Evolutionary conservation across 2,329 filamentous ascomycete genomes (phyloP).

Genomic region (Trichoderma atroviride): DNA sequence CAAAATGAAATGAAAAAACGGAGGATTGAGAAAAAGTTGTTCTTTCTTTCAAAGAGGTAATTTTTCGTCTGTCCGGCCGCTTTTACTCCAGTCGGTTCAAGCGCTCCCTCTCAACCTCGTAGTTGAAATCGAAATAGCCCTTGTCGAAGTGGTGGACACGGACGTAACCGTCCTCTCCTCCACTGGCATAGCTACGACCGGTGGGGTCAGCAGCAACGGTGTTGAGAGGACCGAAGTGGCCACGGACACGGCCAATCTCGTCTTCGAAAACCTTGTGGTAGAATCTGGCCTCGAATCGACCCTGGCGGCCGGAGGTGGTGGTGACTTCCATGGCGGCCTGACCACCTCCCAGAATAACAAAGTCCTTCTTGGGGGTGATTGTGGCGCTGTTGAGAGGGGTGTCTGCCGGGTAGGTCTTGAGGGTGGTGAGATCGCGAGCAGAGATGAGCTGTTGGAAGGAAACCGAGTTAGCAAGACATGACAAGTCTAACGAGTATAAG

Average conservation of each 20-base stretch:
- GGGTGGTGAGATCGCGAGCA: conserved; percentile 80
- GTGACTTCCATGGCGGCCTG: conserved; percentile 99
- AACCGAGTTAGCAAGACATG: not conserved
- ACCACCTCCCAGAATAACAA: conserved; percentile 95
- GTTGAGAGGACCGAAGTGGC: conserved; percentile 96
- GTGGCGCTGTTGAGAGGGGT: conserved; percentile 95
- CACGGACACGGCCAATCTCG: conserved; percentile 94
- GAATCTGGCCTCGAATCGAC: conserved; percentile 99
- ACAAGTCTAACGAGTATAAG: not conserved
- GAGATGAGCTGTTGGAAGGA: conserved; percentile 67
- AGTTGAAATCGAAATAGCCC: conserved; percentile 97
- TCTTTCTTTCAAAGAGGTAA: not conserved
- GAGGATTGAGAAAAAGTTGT: not conserved
- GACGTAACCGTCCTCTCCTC: conserved; percentile 98
- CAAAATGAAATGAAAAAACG: not conserved
- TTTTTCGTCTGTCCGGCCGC: not conserved
- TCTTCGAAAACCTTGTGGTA: conserved; percentile 99
- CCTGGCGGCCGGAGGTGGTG: conserved; percentile 87
- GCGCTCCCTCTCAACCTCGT: conserved; percentile 92
- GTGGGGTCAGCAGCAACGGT: conserved; percentile 92
- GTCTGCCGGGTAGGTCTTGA: conserved; percentile 91
- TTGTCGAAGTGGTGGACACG: conserved; percentile 98
- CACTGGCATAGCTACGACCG: conserved; percentile 90
- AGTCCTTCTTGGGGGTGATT: conserved; percentile 95
- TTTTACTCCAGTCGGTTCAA: conserved; percentile 49